Conservation (phyloP, 2,329 filamentous ascomycete genomes). For the Alternaria postmessia region DNA sequence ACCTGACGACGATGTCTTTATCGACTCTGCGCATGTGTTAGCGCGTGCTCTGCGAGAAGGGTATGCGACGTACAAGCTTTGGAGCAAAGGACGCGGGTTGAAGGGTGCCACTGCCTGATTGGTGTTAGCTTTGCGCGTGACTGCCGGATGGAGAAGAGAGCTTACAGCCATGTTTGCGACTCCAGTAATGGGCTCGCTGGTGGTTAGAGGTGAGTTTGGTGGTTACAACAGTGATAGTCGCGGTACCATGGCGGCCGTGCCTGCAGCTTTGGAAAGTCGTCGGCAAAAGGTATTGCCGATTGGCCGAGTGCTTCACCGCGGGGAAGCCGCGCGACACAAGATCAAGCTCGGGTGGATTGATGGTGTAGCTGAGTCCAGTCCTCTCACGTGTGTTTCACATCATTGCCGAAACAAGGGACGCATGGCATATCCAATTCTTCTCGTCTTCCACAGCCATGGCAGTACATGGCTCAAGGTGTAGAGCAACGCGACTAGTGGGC, state of each 20-base stretch:
- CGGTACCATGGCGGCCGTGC: conserved; percentile 10
- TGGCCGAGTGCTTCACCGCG: conserved; percentile 10
- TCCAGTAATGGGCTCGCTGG: not conserved
- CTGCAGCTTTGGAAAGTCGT: conserved; percentile 23
- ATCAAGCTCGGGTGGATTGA: not conserved
- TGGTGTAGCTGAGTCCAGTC: too few relatives aligned
- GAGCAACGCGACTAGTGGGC: conserved; percentile 12
- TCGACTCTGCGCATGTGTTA: conserved; percentile 69
- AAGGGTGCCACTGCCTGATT: conserved; percentile 73
- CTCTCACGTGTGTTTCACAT: not conserved
- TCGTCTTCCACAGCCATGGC: not conserved
- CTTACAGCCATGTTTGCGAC: conserved; percentile 52
- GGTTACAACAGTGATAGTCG: conserved; percentile 4
- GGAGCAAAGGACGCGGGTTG: conserved; percentile 96
- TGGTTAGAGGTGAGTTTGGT: conserved; percentile 4
- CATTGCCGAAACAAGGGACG: not conserved
- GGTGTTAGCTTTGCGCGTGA: conserved; percentile 24
- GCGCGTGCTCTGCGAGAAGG: not conserved
- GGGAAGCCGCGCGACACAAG: conserved; percentile 9
- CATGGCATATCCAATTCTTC: too few relatives aligned
- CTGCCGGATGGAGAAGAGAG: not conserved
- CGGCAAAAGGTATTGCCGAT: conserved; percentile 24
- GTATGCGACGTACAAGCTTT: conserved; percentile 74
- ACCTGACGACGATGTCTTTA: conserved; percentile 86
- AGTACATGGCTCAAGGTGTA: not conserved